Conservation (phyloP, 305 asterid genomes). For the Fraxinus ornus region DNA sequence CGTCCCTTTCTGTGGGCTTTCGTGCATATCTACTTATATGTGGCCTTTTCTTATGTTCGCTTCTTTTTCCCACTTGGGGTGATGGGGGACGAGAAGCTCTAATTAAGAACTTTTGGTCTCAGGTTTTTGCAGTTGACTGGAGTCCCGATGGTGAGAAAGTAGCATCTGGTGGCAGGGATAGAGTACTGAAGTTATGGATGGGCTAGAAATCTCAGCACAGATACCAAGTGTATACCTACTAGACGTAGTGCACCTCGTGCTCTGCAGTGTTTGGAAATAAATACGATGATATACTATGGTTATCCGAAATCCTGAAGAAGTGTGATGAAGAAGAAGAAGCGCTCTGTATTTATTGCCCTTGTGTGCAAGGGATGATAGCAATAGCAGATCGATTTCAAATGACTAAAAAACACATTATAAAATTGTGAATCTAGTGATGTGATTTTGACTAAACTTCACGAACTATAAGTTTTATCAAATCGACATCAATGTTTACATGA, state of each 20-base stretch:
- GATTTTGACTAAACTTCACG: not conserved
- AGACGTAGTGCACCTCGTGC: not conserved
- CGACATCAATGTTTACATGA: not conserved
- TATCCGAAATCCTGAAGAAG: not conserved
- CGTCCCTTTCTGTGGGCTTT: not conserved
- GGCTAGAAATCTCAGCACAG: slow-evolving; percentile 40
- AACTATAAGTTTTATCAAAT: not conserved
- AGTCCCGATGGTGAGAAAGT: slow-evolving; percentile 98
- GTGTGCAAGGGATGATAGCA: not conserved
- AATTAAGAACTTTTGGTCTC: not conserved
- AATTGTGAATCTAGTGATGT: not conserved
- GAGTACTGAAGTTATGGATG: slow-evolving; percentile 91
- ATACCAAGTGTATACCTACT: not conserved
- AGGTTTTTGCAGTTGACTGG: slow-evolving; percentile 99
- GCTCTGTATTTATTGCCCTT: not conserved
- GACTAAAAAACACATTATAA: not conserved
- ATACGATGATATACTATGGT: not conserved
- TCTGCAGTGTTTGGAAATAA: not conserved
- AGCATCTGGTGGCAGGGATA: slow-evolving; percentile 92
- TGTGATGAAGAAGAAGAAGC: not conserved
- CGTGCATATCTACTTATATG: not conserved
- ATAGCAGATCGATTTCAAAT: not conserved
- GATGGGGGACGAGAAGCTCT: not conserved
- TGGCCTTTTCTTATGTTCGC: not conserved
- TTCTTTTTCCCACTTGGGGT: not conserved